These are phyloP conservation scores for Pseudogymnoascus sp. DNA, from an alignment of 2,329 filamentous ascomycete genomes.

Conservation along the genomic window DNA sequence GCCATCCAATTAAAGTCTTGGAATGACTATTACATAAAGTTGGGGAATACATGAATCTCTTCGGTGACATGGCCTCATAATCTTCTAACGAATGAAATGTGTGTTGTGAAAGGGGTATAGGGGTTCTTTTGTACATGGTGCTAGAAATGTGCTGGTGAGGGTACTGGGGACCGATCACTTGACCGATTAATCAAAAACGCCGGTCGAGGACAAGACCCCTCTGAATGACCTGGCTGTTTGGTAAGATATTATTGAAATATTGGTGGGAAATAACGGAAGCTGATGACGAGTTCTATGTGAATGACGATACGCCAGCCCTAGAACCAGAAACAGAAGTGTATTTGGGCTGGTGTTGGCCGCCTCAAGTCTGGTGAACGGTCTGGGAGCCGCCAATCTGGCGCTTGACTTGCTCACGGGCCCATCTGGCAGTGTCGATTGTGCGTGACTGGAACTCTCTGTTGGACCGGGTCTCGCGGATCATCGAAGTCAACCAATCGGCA, in stretches of 20 bases:
- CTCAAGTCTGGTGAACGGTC: slow-evolving; percentile 27
- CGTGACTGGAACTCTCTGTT: slow-evolving; percentile 80
- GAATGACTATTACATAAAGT: slow-evolving; percentile 12
- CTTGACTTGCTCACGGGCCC: slow-evolving; percentile 97
- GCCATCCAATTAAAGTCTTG: slow-evolving; percentile 10
- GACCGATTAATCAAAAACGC: slow-evolving; percentile 20
- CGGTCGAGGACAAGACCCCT: slow-evolving; percentile 30
- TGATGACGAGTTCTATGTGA: slow-evolving; percentile 10
- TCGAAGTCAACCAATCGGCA: slow-evolving; percentile 76
- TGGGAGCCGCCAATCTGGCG: slow-evolving; percentile 58
- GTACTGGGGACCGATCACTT: slow-evolving; percentile 15
- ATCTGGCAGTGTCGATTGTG: slow-evolving; percentile 89
- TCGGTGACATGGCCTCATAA: slow-evolving; percentile 11
- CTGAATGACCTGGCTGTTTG: slow-evolving; percentile 20
- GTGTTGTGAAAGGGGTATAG: slow-evolving; percentile 9
- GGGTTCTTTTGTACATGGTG: slow-evolving; percentile 8
- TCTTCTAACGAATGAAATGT: slow-evolving; percentile 10
- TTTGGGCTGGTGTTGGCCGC: neutral
- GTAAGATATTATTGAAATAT: slow-evolving; percentile 10
- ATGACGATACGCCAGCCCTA: slow-evolving; percentile 4
- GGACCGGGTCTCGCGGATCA: slow-evolving; percentile 86
- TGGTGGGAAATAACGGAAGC: slow-evolving; percentile 8
- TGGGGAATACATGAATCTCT: slow-evolving; percentile 13
- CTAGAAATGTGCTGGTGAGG: slow-evolving; percentile 6
- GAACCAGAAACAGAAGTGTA: slow-evolving; percentile 4